Evolutionary conservation across 495 filamentous ascomycete genomes (phyloP), one percentile per base, ranked within the genome.

Genomic region (Articulospora tetracladia): DNA sequence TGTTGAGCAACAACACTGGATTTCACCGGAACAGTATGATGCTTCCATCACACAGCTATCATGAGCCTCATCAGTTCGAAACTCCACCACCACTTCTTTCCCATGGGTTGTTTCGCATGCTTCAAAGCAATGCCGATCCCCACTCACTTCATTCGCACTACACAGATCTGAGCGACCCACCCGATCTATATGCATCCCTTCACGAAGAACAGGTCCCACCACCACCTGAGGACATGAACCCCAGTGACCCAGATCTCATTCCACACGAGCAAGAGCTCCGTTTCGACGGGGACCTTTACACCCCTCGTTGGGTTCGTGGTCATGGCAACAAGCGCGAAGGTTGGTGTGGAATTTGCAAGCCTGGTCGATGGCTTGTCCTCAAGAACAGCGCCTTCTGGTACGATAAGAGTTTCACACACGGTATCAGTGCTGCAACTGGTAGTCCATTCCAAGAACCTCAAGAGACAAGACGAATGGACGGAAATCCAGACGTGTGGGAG

Each of bases 301-400:
- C 89, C 1, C 89, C 89, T 1, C 79, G 73, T 51, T 92, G 87
- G 86, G 86, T 92, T 22, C 86, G 89, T 36, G 89, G 88, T 19
- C 85, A 89, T 62, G 89, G 89, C 15, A 90, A 90, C 73, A 90
- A 90, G 74, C 83, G 89, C 30, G 89, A 92, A 71, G 89, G 89
- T 6, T 92, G 89, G 89, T 92, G 89, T 60, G 89, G 88, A 13
- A 87, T 91, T 65, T 92, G 89, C 74, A 90, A 89, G 67, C 89
- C 88, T 3, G 89, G 89, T 6, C 79, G 89, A 44, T 92, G 89
- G 89, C 77, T 92, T 13, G 89, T 91, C 19, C 72, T 92, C 55
- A 92, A 92, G 76, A 92, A 92, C 70, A 89, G 85, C 58, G 89
- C 88, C 12, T 92, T 89, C 72, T 92, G 89, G 89, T 92, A 92